Evolutionary conservation across 768 basidiomycete genomes (phyloP), one percentile per base, ranked within the genome.

Genomic region (Albatrellus ellisii): DNA sequence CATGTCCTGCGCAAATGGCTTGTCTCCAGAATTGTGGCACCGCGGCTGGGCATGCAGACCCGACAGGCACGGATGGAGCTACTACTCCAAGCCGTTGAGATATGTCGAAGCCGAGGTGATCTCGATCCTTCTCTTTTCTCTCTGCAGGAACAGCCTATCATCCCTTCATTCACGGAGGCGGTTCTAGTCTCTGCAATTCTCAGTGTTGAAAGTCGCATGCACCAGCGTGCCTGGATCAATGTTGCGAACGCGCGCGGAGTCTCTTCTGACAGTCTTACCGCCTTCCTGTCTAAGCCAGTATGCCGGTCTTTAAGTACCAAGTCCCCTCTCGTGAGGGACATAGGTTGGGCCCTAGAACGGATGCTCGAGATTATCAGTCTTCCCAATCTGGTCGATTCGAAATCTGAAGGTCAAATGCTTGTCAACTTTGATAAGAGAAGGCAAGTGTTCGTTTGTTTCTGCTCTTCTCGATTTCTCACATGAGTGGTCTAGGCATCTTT

Each of bases 381-480:
- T 39, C 77, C 84, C 3, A 84, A 90, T 55, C 65, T 77, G 12
- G 59, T 85, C 6, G 71, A 75, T 36, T 54, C 66, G 1, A 55
- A 62, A n/a, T 9, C 40, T 1, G 68, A 69, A 26, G 74, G 75
- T 46, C 67, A 66, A 26, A 68, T 63, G 27, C 69, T 89, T 27
- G 70, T 90, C 34, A 89, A 87, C 53, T 75, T 87, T 50, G 79
- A 87, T 47, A 90, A 90, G 53, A 71, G 87, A 48, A 73, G 86
- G 85, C 84, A 52, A 43, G 35, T 24, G 7, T 36, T 18, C 10
- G 14, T 36, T 14, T 32, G n/a, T n/a, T 32, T 32, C 10, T 18
- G 31, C 31, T 18, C n/a, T 18, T n/a, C 14, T 32, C 31, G 18
- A 18, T 18, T 32, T 18, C 31, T 32, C 31, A 32, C 18, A 14